Evolutionary conservation across 805 yeast genomes (phyloP).

Genomic region (Pichia deserticola): DNA sequence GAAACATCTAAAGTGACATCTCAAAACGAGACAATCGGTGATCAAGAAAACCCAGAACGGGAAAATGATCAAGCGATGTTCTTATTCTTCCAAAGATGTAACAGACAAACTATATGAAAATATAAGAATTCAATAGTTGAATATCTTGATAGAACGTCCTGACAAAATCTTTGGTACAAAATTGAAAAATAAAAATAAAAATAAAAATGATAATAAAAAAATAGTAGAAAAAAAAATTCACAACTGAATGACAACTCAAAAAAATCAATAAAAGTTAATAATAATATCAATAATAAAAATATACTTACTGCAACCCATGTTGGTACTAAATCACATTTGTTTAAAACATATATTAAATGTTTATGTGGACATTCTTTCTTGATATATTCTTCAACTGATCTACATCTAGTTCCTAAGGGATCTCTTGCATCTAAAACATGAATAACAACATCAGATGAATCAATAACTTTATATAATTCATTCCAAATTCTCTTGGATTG

Average conservation of each 20-base stretch:
- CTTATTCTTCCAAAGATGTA: slow-evolving; percentile 93
- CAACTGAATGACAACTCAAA: neutral
- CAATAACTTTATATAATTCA: slow-evolving; percentile 92
- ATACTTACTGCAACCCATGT: slow-evolving; percentile 99
- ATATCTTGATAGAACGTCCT: slow-evolving; percentile 44
- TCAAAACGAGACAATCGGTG: slow-evolving; percentile 34
- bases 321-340: slow-evolving; percentile 97
- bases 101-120: slow-evolving; percentile 67
- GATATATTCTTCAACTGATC: slow-evolving; percentile 86
- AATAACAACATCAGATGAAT: slow-evolving; percentile 93
- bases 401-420: slow-evolving; percentile 94
- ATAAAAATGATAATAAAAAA: neutral
- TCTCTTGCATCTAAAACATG: slow-evolving; percentile 97
- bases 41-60: slow-evolving; percentile 40
- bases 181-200: slow-evolving; percentile 9
- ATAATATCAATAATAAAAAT: slow-evolving; percentile 32
- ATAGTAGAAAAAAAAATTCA: neutral
- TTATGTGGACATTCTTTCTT: slow-evolving; percentile 93
- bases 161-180: slow-evolving; percentile 76
- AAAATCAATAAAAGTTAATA: too few relatives aligned
- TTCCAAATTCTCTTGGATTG: slow-evolving; percentile 99
- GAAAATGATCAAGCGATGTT: slow-evolving; percentile 40
- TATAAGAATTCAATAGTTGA: slow-evolving; percentile 21
- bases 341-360: slow-evolving; percentile 87
- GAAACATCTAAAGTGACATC: slow-evolving; percentile 29